Conservation (phyloP, 2,329 filamentous ascomycete genomes). For the Corynespora cassiicola region DNA sequence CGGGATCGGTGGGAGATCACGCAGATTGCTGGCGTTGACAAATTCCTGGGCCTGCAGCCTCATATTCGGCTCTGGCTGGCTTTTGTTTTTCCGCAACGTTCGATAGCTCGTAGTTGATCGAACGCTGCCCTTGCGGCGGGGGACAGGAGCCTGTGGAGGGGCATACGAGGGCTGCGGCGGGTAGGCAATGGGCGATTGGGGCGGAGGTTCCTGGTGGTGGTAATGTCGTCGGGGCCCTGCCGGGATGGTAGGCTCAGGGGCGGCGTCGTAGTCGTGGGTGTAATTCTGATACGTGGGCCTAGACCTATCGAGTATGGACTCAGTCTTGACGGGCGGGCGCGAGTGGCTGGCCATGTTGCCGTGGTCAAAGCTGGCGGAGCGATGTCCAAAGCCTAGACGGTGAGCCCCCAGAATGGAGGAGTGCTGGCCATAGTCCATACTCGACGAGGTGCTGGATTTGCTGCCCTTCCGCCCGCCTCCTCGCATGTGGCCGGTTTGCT, state of each 20-base stretch:
- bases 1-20: conserved; percentile 51
- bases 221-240: conserved; percentile 77
- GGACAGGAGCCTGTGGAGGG: conserved; percentile 48
- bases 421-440: conserved; percentile 70
- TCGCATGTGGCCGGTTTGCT: conserved; percentile 37
- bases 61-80: conserved; percentile 49
- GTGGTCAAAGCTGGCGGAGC: conserved; percentile 78
- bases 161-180: conserved; percentile 46
- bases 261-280: conserved; percentile 74
- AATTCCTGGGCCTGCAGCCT: conserved; percentile 56
- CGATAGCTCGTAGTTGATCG: conserved; percentile 61
- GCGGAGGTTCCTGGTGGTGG: conserved; percentile 49
- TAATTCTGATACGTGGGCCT: conserved; percentile 53
- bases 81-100: conserved; percentile 51
- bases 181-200: conserved; percentile 46
- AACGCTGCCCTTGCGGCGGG: conserved; percentile 65
- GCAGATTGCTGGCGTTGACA: conserved; percentile 53
- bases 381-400: conserved; percentile 61
- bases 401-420: conserved; percentile 64
- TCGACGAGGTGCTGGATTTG: conserved; percentile 74
- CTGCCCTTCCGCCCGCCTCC: conserved; percentile 67
- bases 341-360: conserved; percentile 28
- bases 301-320: conserved; percentile 53
- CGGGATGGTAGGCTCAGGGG: conserved; percentile 84
- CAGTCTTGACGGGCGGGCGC: conserved; percentile 40